Evolutionary conservation across 305 asterid genomes (phyloP), one percentile per base, ranked within the genome.

Genomic region (Fraxinus ornus): DNA sequence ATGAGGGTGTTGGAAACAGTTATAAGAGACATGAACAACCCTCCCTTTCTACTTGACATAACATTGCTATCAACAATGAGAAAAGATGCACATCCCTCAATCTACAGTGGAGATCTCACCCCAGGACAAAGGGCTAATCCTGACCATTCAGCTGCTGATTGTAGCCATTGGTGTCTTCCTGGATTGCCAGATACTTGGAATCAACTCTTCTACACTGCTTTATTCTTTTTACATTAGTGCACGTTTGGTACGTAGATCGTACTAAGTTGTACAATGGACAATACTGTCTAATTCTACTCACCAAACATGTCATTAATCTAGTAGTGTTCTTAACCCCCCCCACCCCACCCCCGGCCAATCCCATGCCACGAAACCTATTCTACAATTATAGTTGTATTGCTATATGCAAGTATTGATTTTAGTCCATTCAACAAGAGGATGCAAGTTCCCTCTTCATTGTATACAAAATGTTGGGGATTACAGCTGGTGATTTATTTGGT

Each of bases 161-260:
- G 99, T 44, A 96, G 98, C 84, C 99, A 96, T 84, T 96, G 99
- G 99, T 96, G 99, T 77, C 92, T 96, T 60, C 99, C 98, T 35
- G 99, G 99, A 70, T 73, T 96, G 89, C 99, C 99, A 1, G 99
- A 96, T 78, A 96, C 99, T 33, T 96, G 99, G 99, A 96, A 96
- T 88, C 98, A 96, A 32, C 89, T 96, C 4, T 92, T 96, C 80
- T 94, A 91, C 80, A 85, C 94, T 33, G 97, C 90, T 24, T 83
- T 96, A 78, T 90, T 92, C 79, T 93, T 79, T 89, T 92, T 80
- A 52, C 85, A 85, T 24, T 83, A 78, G 83, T 71, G 36, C 74
- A 22, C 15, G 3, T 26, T 4, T 10, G 36, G 74, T 26, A 66
- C 33, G 0, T 66, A 64, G 73, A 64, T 64, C 7, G 15, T 64